Evolutionary conservation across 192 early-diverging fungal species (phyloP).

Genomic region (Entomortierella lignicola): DNA sequence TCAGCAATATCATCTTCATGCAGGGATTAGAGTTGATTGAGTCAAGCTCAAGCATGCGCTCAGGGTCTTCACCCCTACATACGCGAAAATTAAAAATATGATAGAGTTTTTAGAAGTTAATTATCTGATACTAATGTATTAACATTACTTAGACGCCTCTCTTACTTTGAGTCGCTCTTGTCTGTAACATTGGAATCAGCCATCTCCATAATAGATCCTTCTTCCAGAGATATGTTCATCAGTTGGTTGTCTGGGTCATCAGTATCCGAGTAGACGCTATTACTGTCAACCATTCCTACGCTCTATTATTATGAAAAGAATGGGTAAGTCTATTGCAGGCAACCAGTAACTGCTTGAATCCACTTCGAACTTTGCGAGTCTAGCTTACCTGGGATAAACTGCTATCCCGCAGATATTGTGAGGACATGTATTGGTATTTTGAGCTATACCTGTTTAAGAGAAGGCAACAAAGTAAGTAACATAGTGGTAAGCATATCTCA

Average conservation of each 20-base stretch:
- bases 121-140: neutral
- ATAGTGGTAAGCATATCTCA: neutral
- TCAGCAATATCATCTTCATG: conserved; percentile 68
- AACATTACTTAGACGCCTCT: neutral
- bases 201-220: neutral
- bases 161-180: conserved; percentile 19
- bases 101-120: neutral
- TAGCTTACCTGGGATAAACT: conserved; percentile 66
- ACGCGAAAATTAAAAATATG: neutral
- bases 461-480: neutral
- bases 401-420: conserved; percentile 69
- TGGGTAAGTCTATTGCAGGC: too few relatives aligned
- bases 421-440: conserved; percentile 62
- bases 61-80: conserved; percentile 4
- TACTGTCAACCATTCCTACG: conserved; percentile 34
- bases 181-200: neutral
- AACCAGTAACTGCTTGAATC: too few relatives aligned
- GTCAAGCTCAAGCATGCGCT: conserved; percentile 60
- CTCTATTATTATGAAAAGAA: conserved; percentile 29
- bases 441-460: conserved; percentile 14
- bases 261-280: conserved; percentile 3
- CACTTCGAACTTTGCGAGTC: neutral
- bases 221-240: neutral
- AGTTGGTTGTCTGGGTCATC: neutral
- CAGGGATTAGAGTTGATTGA: conserved; percentile 70